phyloP scores from a whole-genome alignment of 176 grass and related monocot species.

The Dendrocalamus sinicus region DNA sequence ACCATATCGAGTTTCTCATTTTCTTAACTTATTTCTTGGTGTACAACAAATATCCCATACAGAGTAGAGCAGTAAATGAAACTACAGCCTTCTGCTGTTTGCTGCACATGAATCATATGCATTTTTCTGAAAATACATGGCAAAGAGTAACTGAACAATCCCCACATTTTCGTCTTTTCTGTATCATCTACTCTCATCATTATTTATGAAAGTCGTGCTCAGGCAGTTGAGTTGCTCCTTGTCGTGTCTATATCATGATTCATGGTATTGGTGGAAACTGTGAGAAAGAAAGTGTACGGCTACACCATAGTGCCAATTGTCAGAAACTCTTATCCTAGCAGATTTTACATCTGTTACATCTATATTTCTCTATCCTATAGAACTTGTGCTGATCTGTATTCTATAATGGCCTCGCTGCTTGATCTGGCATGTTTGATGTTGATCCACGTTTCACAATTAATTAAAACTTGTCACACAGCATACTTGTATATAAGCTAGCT shows the following conservation, averaged over 20 bases:
- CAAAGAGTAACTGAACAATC: not conserved
- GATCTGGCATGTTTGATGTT: not conserved
- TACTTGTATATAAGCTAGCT: not conserved
- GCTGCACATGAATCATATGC: not conserved
- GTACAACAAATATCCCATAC: slow-evolving; percentile 11
- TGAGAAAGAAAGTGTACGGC: not conserved
- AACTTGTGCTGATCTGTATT: not conserved
- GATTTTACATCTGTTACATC: not conserved
- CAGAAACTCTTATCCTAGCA: not conserved
- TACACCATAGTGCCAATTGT: not conserved
- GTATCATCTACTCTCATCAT: not conserved
- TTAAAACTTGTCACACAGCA: not conserved
- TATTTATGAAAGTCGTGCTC: not conserved
- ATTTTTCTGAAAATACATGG: not conserved
- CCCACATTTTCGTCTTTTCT: not conserved
- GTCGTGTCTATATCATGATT: not conserved
- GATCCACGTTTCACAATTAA: not conserved
- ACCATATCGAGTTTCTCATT: not conserved
- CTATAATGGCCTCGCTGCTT: not conserved
- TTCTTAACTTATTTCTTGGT: not conserved
- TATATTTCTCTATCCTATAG: not conserved
- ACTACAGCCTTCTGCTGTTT: not conserved
- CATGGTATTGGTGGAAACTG: not conserved
- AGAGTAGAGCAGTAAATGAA: slow-evolving; percentile 26
- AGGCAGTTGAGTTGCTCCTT: not conserved